Conservation (phyloP, 768 basidiomycete species). For the Suillus plorans region DNA sequence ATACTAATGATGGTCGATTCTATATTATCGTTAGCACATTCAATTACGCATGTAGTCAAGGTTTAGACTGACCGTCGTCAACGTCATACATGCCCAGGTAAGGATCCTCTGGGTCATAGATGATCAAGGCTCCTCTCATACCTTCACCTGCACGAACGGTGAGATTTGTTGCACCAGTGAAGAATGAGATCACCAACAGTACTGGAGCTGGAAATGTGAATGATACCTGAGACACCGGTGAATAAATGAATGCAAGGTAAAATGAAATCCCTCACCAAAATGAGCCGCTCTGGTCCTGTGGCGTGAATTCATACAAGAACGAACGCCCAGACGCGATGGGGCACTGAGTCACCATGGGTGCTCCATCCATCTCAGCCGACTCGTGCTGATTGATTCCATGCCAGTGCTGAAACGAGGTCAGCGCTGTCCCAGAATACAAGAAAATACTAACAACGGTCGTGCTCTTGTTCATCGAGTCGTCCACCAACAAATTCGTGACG, state of each 20-base stretch:
- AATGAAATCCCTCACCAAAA: conserved; percentile 38
- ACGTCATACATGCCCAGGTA: conserved; percentile 29
- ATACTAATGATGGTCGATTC: conserved; percentile 34
- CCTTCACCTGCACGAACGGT: conserved; percentile 7
- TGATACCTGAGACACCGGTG: conserved; percentile 12
- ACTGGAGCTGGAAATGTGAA: conserved; percentile 45
- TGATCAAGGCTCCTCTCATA: conserved; percentile 31
- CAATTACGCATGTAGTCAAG: not conserved
- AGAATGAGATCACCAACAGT: conserved; percentile 25
- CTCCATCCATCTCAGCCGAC: conserved; percentile 42
- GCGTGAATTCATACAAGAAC: conserved; percentile 35
- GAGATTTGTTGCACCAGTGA: not conserved
- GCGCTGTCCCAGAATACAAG: not conserved
- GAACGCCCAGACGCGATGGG: conserved; percentile 36
- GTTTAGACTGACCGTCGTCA: conserved; percentile 25
- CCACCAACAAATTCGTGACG: conserved; percentile 37
- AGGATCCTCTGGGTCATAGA: conserved; percentile 39
- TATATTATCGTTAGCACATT: conserved; percentile 4
- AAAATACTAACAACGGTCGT: conserved; percentile 34
- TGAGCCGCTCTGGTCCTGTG: conserved; percentile 26
- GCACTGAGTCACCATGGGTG: conserved; percentile 42
- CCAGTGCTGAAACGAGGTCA: conserved; percentile 25
- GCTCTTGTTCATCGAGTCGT: conserved; percentile 37
- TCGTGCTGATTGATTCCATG: conserved; percentile 43
- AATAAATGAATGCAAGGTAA: not conserved